Percentiles rank a stretch among this genome's conserved stretches.
These are phyloP conservation scores for Metschnikowia amazonensis DNA, from an alignment of 805 yeast species.

Conservation along the genomic window DNA sequence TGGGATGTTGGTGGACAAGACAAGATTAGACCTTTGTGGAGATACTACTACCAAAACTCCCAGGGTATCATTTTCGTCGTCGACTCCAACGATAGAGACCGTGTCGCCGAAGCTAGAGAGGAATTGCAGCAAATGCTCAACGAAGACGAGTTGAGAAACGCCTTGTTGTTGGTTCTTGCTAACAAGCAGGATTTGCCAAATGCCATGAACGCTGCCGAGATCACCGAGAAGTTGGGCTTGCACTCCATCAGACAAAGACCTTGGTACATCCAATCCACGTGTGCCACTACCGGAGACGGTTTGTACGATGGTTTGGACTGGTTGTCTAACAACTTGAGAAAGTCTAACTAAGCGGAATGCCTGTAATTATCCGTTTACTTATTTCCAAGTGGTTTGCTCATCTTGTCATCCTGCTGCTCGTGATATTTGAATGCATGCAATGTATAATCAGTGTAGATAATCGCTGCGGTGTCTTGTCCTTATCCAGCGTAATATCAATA, in stretches of 20 bases:
- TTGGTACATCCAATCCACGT: slow-evolving; percentile 98
- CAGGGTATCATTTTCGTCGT: slow-evolving; percentile 98
- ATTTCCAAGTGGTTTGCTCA: slow-evolving; percentile 5
- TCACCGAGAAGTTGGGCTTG: slow-evolving; percentile 93
- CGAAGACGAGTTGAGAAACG: slow-evolving; percentile 97
- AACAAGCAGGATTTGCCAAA: slow-evolving; percentile 98
- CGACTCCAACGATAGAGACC: slow-evolving; percentile 96
- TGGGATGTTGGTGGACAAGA: slow-evolving; percentile 99
- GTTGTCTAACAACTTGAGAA: slow-evolving; percentile 25
- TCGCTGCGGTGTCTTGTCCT: not conserved
- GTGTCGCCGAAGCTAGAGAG: slow-evolving; percentile 97
- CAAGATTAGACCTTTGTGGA: slow-evolving; percentile 97
- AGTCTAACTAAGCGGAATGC: slow-evolving; percentile 14
- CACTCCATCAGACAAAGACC: slow-evolving; percentile 98
- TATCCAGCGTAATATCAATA: not conserved
- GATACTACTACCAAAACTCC: slow-evolving; percentile 98
- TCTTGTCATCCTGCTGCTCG: slow-evolving; percentile 5
- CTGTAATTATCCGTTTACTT: slow-evolving; percentile 2
- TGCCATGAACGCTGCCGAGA: slow-evolving; percentile 98
- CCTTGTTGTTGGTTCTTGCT: slow-evolving; percentile 91
- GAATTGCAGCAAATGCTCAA: slow-evolving; percentile 97
- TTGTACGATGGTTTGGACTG: slow-evolving; percentile 28
- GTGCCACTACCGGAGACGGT: slow-evolving; percentile 99
- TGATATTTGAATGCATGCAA: slow-evolving; percentile 9
- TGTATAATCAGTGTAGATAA: slow-evolving; percentile 1